Conservation (phyloP, 2,329 filamentous ascomycete genomes). For the Alternaria hordeiaustralica region DNA sequence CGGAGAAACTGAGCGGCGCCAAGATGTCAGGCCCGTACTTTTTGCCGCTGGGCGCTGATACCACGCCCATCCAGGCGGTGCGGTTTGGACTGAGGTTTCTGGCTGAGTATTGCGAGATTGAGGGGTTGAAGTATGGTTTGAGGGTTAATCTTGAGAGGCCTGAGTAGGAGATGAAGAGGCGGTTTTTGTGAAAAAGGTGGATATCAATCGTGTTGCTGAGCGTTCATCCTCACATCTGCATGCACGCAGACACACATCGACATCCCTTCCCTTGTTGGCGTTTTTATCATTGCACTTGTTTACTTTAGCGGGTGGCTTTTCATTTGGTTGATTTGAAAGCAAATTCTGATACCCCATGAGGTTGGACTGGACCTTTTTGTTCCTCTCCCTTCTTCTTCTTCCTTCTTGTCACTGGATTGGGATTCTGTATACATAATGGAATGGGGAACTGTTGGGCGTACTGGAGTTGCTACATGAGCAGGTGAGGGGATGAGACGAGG, state of each 20-base stretch:
- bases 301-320: not conserved
- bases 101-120: constrained; percentile 51
- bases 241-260: not conserved
- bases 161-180: not conserved
- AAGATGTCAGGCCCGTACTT: constrained; percentile 49
- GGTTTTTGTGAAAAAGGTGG: not conserved
- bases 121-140: constrained; percentile 33
- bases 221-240: not conserved
- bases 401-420: not conserved
- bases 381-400: not conserved
- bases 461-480: too few relatives aligned
- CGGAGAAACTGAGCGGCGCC: constrained; percentile 44
- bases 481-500: too few relatives aligned
- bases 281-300: not conserved
- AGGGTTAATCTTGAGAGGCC: constrained; percentile 38
- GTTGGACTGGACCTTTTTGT: not conserved
- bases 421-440: not conserved
- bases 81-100: constrained; percentile 53
- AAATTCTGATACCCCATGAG: constrained; percentile 3
- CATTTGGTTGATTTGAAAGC: not conserved
- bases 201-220: not conserved
- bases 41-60: constrained; percentile 50
- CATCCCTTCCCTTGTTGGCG: not conserved
- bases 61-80: constrained; percentile 53
- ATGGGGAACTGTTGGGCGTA: too few relatives aligned